Evolutionary conservation across 1,139 yeast genomes (phyloP), one percentile per base, ranked within the genome.

Genomic region (Yamadazyma triangularis): DNA sequence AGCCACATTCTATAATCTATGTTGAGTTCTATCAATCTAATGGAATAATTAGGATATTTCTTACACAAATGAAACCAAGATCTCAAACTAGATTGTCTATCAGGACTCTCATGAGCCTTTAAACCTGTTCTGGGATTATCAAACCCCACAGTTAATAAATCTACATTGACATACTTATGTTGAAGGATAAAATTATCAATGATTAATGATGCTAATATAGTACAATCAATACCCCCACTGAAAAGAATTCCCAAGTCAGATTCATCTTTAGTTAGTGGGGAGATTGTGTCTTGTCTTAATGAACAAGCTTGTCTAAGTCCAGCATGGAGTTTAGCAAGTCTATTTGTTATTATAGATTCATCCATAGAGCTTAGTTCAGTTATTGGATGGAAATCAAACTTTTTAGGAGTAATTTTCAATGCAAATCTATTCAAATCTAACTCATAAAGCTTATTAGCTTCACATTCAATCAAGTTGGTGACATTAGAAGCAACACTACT

Each of bases 191-290:
- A 31, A 32, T 60, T 54, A 28, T 58, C 56, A 29, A 64, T 54
- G n/a, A 64, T 40, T 13, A 66, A 33, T 1, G 61, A 60, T 13
- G 94, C 88, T 10, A 91, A 48, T 1, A 91, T 59, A 0, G 96
- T 82, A 51, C 98, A 91, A 48, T 91, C 98, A 8, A 91, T 63
- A 0, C 98, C 99, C 1, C 99, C 98, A 25, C 96, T 87, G 50
- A 87, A 91, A 22, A 91, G 58, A 1, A 91, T 64, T 0, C 86
- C 87, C 15, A 84, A 51, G 22, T 41, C 46, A 3, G 73, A 53
- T 15, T 49, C 60, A 11, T 53, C 54, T 9, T 53, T 40, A 37
- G 64, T 69, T 4, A 73, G 35, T 1, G 91, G 89, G 35, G 70
- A 69, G 7, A 86, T 82, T 0, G 83, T 68, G 2, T 57, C 51